Conservation (phyloP, 108 stramenopile species). For the Nannochloropsis granulata region DNA sequence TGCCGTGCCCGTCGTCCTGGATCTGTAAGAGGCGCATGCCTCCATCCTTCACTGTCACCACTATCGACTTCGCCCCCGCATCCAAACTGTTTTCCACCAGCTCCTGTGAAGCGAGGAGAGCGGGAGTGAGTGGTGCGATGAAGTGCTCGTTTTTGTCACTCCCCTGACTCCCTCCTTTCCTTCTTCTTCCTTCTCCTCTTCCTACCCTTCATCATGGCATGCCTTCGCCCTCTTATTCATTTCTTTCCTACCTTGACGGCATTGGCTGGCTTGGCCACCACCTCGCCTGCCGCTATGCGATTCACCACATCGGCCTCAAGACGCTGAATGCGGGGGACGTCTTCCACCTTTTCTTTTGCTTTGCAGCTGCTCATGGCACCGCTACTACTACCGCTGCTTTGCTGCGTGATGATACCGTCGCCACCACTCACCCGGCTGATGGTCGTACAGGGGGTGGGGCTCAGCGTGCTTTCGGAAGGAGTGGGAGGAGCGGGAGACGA, state of each 20-base stretch:
- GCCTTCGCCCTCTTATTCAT: not conserved
- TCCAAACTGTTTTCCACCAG: slow-evolving; percentile 90
- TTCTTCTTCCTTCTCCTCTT: not conserved
- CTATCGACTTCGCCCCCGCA: slow-evolving; percentile 50
- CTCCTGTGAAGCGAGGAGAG: slow-evolving; percentile 33
- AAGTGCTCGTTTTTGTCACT: not conserved
- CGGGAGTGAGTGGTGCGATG: no score
- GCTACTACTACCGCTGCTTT: no score
- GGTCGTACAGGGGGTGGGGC: no score
- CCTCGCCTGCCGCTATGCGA: slow-evolving; percentile 95
- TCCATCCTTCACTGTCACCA: slow-evolving; percentile 34
- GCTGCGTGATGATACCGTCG: no score
- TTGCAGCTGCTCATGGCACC: no score
- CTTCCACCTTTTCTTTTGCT: not conserved
- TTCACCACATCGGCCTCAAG: slow-evolving; percentile 73
- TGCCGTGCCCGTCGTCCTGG: slow-evolving; percentile 43
- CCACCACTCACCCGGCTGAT: no score
- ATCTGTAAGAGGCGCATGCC: slow-evolving; percentile 43
- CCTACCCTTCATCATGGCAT: not conserved
- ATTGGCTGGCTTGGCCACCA: slow-evolving; percentile 81
- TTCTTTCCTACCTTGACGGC: slow-evolving; percentile 60
- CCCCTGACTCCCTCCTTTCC: not conserved
- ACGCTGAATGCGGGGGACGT: slow-evolving; percentile 34
- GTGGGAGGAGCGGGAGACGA: no score
- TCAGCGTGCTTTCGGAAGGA: no score